These are phyloP conservation scores for Naganishia vishniacii DNA, from an alignment of 768 basidiomycete species.

Conservation along the genomic window DNA sequence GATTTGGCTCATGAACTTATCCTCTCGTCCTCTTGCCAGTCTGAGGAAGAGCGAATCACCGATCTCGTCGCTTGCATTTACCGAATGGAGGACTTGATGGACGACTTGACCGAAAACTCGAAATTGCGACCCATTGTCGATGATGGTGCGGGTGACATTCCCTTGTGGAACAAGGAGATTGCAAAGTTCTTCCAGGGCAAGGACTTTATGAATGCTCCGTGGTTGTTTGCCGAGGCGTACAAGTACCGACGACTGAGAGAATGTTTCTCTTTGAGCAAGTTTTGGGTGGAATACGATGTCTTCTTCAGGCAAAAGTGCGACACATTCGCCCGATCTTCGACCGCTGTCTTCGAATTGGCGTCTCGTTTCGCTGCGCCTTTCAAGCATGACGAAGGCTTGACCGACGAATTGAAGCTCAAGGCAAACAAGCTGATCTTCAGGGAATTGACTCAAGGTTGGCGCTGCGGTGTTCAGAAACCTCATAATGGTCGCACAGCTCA, in stretches of 20 bases:
- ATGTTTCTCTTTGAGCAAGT: slow-evolving; percentile 85
- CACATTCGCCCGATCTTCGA: slow-evolving; percentile 84
- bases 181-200: slow-evolving; percentile 85
- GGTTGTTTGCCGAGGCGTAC: slow-evolving; percentile 66
- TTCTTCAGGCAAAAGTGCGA: slow-evolving; percentile 96
- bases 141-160: slow-evolving; percentile 84
- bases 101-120: slow-evolving; percentile 70
- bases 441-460: slow-evolving; percentile 79
- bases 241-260: slow-evolving; percentile 63
- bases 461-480: neutral
- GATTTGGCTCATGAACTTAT: neutral
- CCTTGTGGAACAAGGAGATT: slow-evolving; percentile 95
- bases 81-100: slow-evolving; percentile 84
- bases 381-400: slow-evolving; percentile 55
- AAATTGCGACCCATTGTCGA: slow-evolving; percentile 82
- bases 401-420: slow-evolving; percentile 53
- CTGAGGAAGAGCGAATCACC: slow-evolving; percentile 70
- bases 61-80: slow-evolving; percentile 82
- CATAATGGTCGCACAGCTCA: slow-evolving; percentile 2
- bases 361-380: slow-evolving; percentile 84
- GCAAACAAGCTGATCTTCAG: slow-evolving; percentile 73
- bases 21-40: slow-evolving; percentile 52
- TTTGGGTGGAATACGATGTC: slow-evolving; percentile 85
- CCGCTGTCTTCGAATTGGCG: slow-evolving; percentile 90
- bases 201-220: slow-evolving; percentile 36